Evolutionary conservation across 2,329 filamentous ascomycete species (phyloP).

Genomic region (Plectosphaerella sp.): DNA sequence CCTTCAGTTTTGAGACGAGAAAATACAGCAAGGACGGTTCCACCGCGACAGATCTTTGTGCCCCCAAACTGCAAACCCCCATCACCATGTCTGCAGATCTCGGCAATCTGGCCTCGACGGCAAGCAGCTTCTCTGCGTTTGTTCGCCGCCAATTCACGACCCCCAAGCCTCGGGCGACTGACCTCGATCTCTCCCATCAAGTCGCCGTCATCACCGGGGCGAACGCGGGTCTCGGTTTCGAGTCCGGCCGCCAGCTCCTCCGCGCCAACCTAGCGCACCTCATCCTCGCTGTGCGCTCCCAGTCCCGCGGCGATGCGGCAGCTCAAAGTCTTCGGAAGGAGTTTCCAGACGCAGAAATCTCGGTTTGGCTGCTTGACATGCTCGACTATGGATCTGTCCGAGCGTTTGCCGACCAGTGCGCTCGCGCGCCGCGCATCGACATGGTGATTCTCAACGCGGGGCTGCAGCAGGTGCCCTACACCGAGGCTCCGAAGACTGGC

Average conservation of each 20-base stretch:
- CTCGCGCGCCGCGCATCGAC: constrained; percentile 32
- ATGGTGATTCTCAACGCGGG: constrained; percentile 43
- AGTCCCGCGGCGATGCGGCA: constrained; percentile 35
- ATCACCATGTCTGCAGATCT: too few species aligned
- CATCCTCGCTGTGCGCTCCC: constrained; percentile 41
- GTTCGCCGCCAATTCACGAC: too few species aligned
- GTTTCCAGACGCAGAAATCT: constrained; percentile 27
- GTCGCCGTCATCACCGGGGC: constrained; percentile 44
- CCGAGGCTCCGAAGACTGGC: constrained; percentile 19
- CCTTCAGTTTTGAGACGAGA: too few species aligned
- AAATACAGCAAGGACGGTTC: too few species aligned
- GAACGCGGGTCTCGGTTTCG: constrained; percentile 45
- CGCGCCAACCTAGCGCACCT: constrained; percentile 32
- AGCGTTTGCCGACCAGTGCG: constrained; percentile 30
- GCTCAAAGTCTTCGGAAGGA: constrained; percentile 21
- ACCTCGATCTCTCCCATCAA: constrained; percentile 21
- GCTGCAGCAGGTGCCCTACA: constrained; percentile 17
- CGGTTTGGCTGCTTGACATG: constrained; percentile 49
- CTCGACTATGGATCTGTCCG: constrained; percentile 37
- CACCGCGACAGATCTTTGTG: too few species aligned
- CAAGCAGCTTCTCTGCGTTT: too few species aligned
- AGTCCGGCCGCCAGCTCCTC: constrained; percentile 34
- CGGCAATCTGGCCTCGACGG: too few species aligned
- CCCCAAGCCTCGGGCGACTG: too few species aligned
- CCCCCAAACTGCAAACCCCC: too few species aligned